phyloP scores from a whole-genome alignment of 2,329 filamentous ascomycete genomes.

The Phaeophleospora eucalypticola region DNA sequence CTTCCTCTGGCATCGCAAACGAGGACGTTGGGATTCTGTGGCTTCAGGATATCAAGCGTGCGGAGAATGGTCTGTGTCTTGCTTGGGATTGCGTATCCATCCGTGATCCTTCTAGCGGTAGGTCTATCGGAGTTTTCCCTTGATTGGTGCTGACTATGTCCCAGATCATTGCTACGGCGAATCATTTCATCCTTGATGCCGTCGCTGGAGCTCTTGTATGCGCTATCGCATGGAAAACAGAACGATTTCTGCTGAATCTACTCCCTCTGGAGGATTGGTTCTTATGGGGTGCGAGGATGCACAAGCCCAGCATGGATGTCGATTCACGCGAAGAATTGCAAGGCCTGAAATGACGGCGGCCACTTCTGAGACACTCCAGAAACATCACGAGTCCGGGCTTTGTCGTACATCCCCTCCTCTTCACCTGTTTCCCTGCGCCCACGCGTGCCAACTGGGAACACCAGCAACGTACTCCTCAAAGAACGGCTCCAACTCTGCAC shows the following conservation, averaged over 20 bases:
- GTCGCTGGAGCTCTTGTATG: slow-evolving; percentile 65
- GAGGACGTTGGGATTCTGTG: slow-evolving; percentile 19
- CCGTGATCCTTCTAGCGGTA: slow-evolving; percentile 57
- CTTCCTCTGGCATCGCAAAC: slow-evolving; percentile 59
- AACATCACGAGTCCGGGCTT: no score
- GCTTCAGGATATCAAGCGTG: slow-evolving; percentile 41
- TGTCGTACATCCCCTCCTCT: no score
- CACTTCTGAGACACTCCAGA: no score
- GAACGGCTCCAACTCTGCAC: slow-evolving; percentile 27
- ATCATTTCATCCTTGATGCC: slow-evolving; percentile 69
- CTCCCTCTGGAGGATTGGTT: slow-evolving; percentile 66
- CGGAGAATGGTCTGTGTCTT: slow-evolving; percentile 48
- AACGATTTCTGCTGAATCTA: slow-evolving; percentile 57
- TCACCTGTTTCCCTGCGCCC: slow-evolving; percentile 9
- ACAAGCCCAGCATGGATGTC: slow-evolving; percentile 51
- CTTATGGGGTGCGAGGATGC: slow-evolving; percentile 57
- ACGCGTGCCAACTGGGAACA: slow-evolving; percentile 16
- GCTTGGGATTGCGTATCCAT: slow-evolving; percentile 60
- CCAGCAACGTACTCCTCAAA: slow-evolving; percentile 20
- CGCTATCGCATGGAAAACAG: slow-evolving; percentile 57
- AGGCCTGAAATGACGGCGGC: no score
- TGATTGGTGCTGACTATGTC: neutral
- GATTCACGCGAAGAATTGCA: no score
- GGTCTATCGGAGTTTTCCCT: neutral
- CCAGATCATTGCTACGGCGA: slow-evolving; percentile 64